Base-by-base conservation (phyloP, 208 protist genomes). In the Crithidia expoeki region DNA sequence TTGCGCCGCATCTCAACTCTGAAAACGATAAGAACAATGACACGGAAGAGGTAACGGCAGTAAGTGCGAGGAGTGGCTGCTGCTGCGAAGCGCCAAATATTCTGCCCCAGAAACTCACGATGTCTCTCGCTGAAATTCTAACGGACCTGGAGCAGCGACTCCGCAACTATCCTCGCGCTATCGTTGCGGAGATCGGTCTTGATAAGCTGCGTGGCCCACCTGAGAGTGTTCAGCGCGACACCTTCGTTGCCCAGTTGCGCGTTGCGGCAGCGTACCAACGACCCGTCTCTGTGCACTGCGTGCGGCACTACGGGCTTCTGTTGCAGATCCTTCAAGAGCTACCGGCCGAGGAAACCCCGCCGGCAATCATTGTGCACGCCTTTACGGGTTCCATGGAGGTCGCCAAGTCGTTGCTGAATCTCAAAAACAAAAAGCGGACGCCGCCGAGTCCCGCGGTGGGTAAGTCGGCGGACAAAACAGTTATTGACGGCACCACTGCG, bases 101-200 rank as follows among this genome's bases (percentile, higher is more conserved):
- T 6, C 0, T 49, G 2, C 23, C 47, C 7, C 16, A 21, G n/a
- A 17, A 2, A 21, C 38, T 51, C 34, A 17, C 53, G 0, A 19
- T 40, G 17, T 23, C 57, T 5, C 38, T 86, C 7, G 47, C 70
- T 1, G 62, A 76, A 19, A 60, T 89, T 16, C 61, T 93, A 5
- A n/a, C 21, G 6, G 36, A 64, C 1, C 69, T 94, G n/a, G 83
- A 90, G 62, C 27, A 30, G 14, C 47, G 67, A 17, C 72, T 96
- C 17, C 33, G 50, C 11, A 40, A 25, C 11, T 74, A 79, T 58
- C 89, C 87, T 5, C 38, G 56, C 12, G 87, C 86, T 9, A 84
- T 93, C 62, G 91, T 96, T 16, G 88, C 79, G 1, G 91, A 96
- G 59, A 94, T 96, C 76, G 89, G 91, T 25, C 80, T 96, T 0